Conservation (phyloP, 495 filamentous ascomycete genomes). For the Chaetomium fimeti region DNA sequence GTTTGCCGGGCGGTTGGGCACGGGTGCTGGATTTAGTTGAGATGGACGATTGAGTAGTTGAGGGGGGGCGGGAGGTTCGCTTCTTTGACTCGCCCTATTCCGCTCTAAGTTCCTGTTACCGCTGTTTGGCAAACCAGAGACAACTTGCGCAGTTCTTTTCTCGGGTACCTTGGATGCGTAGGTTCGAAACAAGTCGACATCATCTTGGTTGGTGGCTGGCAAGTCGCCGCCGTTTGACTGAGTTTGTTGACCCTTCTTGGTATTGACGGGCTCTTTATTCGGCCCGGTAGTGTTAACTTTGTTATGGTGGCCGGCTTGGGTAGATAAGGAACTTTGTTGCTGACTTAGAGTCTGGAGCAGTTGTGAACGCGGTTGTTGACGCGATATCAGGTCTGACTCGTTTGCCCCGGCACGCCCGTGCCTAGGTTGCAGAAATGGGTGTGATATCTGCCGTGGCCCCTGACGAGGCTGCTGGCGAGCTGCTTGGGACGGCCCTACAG, state of each 20-base stretch:
- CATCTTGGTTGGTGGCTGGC: not conserved
- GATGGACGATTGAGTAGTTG: not conserved
- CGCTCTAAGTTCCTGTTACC: too few relatives aligned
- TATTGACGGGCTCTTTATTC: not conserved
- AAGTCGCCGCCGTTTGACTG: not conserved
- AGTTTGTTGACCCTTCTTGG: constrained; percentile 12
- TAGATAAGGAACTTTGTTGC: not conserved
- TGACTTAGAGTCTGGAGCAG: not conserved
- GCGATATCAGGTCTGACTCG: too few relatives aligned
- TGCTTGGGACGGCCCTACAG: not conserved
- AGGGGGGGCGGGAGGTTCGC: not conserved
- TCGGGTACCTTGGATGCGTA: not conserved
- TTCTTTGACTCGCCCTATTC: not conserved
- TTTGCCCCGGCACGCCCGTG: too few relatives aligned
- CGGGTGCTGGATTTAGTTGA: not conserved
- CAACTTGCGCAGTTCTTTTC: not conserved
- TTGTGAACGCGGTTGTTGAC: too few relatives aligned
- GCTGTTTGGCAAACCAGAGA: not conserved
- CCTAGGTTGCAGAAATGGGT: too few relatives aligned
- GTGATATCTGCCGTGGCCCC: not conserved
- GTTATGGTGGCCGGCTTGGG: not conserved
- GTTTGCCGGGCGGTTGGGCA: not conserved
- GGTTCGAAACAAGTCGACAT: not conserved
- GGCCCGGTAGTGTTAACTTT: not conserved
- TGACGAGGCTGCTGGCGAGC: not conserved